Evolutionary conservation across 352 stramenopile species (phyloP).

Genomic region (Halophytophthora polymorphica): DNA sequence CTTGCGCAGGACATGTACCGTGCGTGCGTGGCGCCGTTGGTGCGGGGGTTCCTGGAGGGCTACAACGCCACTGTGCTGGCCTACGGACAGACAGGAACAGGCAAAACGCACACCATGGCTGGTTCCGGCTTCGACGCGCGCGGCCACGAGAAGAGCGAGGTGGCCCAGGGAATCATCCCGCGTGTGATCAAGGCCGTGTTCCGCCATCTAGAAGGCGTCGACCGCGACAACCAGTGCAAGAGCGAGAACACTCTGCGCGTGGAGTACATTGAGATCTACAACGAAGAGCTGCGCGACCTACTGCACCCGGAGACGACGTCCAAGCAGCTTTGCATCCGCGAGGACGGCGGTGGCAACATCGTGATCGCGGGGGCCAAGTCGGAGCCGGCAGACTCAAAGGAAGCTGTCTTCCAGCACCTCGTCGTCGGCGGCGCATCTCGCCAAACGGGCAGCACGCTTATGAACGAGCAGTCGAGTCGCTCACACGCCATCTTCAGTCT

Average conservation of each 20-base stretch:
- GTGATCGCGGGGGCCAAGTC: constrained; percentile 82
- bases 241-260: constrained; percentile 88
- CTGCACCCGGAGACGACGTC: constrained; percentile 80
- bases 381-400: constrained; percentile 62
- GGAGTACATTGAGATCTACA: constrained; percentile 98
- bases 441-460: constrained; percentile 84
- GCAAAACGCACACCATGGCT: constrained; percentile 96
- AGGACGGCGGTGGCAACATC: constrained; percentile 79
- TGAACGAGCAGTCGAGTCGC: constrained; percentile 89
- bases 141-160: constrained; percentile 53
- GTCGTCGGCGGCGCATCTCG: constrained; percentile 73
- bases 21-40: constrained; percentile 56
- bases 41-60: constrained; percentile 77
- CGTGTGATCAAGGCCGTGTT: constrained; percentile 80
- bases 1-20: constrained; percentile 59
- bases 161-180: constrained; percentile 82
- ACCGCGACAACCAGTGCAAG: constrained; percentile 26
- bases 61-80: constrained; percentile 85
- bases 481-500: constrained; percentile 91
- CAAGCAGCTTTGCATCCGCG: constrained; percentile 79
- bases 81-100: constrained; percentile 87
- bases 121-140: constrained; percentile 46
- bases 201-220: constrained; percentile 44
- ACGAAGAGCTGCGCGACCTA: constrained; percentile 96
- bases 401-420: constrained; percentile 84